phyloP scores from a whole-genome alignment of 2,329 filamentous ascomycete genomes.

The Aspergillus fumigatiaffinis region DNA sequence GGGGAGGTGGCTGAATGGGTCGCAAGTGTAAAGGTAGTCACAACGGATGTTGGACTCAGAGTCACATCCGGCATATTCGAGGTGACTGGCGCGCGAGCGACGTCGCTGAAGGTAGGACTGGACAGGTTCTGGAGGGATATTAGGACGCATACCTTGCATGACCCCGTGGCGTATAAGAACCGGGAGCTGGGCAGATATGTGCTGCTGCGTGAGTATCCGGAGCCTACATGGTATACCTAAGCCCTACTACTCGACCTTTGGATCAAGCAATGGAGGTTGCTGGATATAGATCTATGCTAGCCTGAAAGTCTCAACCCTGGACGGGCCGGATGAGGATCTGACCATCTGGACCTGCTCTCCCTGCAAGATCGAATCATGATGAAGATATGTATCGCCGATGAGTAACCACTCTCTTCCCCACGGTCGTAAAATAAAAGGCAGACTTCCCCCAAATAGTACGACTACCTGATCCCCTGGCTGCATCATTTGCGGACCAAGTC shows the following conservation, averaged over 20 bases:
- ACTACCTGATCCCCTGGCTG: neutral
- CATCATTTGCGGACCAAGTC: neutral
- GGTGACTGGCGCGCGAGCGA: conserved; percentile 58
- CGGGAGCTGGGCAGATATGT: conserved; percentile 57
- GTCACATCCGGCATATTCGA: conserved; percentile 63
- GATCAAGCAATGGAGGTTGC: neutral
- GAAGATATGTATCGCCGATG: neutral
- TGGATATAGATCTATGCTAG: neutral
- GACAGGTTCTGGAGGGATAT: conserved; percentile 65
- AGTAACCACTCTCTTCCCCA: neutral
- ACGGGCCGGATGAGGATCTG: neutral
- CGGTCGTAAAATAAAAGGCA: neutral
- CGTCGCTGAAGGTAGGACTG: conserved; percentile 55
- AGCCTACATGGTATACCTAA: conserved; percentile 60
- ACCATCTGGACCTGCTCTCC: neutral
- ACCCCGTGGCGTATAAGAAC: conserved; percentile 66
- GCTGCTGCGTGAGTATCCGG: conserved; percentile 54
- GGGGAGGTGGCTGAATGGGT: conserved; percentile 62
- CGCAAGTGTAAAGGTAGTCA: conserved; percentile 59
- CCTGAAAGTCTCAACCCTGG: neutral
- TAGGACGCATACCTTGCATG: conserved; percentile 63
- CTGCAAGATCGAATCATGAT: neutral
- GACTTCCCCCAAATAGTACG: neutral
- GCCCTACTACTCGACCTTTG: neutral
- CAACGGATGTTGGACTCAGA: conserved; percentile 56